These are phyloP conservation scores for Ramichloridium luteum DNA, from an alignment of 2,329 filamentous ascomycete species.

Conservation along the genomic window DNA sequence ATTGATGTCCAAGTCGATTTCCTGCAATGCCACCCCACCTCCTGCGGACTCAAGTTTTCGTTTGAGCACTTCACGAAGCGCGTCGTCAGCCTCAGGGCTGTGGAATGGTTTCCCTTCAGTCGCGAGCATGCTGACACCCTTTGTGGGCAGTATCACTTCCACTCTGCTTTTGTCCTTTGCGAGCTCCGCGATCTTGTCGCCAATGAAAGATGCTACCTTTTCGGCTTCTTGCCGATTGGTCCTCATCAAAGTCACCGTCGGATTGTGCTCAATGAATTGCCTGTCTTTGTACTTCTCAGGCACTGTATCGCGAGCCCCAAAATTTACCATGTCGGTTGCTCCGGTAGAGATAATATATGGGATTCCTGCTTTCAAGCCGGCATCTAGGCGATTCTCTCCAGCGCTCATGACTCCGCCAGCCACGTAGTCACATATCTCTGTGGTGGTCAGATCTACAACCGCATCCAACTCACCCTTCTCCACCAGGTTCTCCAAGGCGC, in stretches of 20 bases:
- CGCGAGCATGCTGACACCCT: slow-evolving; percentile 51
- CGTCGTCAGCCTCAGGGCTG: slow-evolving; percentile 36
- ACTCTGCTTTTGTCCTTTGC: slow-evolving; percentile 32
- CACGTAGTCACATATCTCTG: slow-evolving; percentile 53
- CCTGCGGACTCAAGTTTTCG: no score
- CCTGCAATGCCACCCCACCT: slow-evolving; percentile 38
- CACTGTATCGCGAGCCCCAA: slow-evolving; percentile 44
- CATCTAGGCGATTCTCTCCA: slow-evolving; percentile 43
- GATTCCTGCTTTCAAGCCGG: slow-evolving; percentile 44
- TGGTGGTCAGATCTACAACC: slow-evolving; percentile 59
- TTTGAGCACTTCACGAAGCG: slow-evolving; percentile 35
- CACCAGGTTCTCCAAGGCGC: slow-evolving; percentile 55
- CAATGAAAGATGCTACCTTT: slow-evolving; percentile 45
- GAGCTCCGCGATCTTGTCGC: slow-evolving; percentile 36
- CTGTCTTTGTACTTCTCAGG: slow-evolving; percentile 43
- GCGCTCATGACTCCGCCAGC: slow-evolving; percentile 53
- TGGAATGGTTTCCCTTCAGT: slow-evolving; percentile 41
- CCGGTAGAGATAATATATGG: slow-evolving; percentile 43
- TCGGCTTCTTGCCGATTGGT: slow-evolving; percentile 46
- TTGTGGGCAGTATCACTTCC: slow-evolving; percentile 47
- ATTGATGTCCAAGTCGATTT: slow-evolving; percentile 44
- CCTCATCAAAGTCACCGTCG: slow-evolving; percentile 53
- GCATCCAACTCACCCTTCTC: slow-evolving; percentile 48
- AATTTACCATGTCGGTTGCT: slow-evolving; percentile 49
- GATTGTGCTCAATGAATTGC: slow-evolving; percentile 52